Conservation (phyloP, 331 rosid species). For the Saraca asoca region DNA sequence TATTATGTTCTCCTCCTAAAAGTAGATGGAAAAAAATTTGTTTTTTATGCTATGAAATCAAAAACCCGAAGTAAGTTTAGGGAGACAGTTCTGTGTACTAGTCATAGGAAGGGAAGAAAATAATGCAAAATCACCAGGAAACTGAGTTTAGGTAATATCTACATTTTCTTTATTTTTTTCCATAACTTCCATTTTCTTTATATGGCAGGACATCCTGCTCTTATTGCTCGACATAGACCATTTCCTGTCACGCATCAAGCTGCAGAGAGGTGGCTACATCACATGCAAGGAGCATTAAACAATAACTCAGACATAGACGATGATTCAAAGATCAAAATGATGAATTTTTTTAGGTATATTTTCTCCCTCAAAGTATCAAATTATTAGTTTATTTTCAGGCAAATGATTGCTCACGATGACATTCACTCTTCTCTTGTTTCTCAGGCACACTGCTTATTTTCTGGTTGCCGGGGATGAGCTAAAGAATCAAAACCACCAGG, state of each 20-base stretch:
- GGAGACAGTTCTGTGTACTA: not conserved
- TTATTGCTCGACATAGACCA: conserved; percentile 79
- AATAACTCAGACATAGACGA: conserved; percentile 58
- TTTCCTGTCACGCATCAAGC: conserved; percentile 74
- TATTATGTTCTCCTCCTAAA: not conserved
- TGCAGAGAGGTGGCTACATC: conserved; percentile 84
- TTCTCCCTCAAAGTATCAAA: not conserved
- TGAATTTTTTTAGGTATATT: conserved; percentile 68
- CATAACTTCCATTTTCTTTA: not conserved
- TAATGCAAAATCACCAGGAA: not conserved
- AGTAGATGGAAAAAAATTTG: not conserved
- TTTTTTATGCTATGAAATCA: not conserved
- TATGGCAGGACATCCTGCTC: conserved; percentile 86
- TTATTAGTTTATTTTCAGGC: not conserved
- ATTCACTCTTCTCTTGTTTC: not conserved
- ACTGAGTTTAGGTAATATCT: not conserved
- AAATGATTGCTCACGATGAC: not conserved
- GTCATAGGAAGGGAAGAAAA: not conserved
- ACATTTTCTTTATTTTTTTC: not conserved
- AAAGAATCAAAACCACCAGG: conserved; percentile 50
- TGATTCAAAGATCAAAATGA: conserved; percentile 66
- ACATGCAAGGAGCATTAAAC: conserved; percentile 82
- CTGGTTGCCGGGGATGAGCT: conserved; percentile 69
- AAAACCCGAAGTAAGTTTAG: not conserved
- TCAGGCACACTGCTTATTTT: conserved; percentile 80